Evolutionary conservation across 1,139 yeast genomes (phyloP).

Genomic region (Hansenula anomala): DNA sequence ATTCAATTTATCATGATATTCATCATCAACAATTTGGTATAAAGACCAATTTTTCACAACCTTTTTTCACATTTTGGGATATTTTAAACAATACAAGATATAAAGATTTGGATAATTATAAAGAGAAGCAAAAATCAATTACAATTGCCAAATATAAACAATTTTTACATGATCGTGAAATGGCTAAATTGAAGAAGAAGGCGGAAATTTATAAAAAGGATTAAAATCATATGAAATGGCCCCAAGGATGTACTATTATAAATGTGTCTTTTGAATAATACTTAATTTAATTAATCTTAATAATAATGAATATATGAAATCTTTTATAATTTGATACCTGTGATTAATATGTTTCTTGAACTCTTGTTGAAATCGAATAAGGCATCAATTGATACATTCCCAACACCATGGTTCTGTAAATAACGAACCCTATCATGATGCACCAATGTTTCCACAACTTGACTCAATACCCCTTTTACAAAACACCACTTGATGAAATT

Average conservation of each 20-base stretch:
- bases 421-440: background rate
- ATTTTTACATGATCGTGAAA: constrained; percentile 45
- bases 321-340: background rate
- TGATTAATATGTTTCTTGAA: background rate
- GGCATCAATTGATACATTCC: background rate
- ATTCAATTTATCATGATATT: constrained; percentile 92
- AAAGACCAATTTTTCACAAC: constrained; percentile 92
- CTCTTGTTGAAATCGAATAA: background rate
- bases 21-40: constrained; percentile 97
- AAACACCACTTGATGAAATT: background rate
- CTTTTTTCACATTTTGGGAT: constrained; percentile 96
- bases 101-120: constrained; percentile 58
- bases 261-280: background rate
- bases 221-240: background rate
- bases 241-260: background rate
- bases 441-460: background rate
- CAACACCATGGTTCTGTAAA: background rate
- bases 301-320: constrained; percentile 2
- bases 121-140: constrained; percentile 49
- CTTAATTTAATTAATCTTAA: too few relatives aligned
- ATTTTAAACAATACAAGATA: constrained; percentile 64
- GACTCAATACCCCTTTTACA: background rate
- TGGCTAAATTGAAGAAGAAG: constrained; percentile 20
- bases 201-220: constrained; percentile 9
- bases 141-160: constrained; percentile 59